Base-by-base conservation (phyloP, 306 rosid genomes). In the Sophora flavescens region DNA sequence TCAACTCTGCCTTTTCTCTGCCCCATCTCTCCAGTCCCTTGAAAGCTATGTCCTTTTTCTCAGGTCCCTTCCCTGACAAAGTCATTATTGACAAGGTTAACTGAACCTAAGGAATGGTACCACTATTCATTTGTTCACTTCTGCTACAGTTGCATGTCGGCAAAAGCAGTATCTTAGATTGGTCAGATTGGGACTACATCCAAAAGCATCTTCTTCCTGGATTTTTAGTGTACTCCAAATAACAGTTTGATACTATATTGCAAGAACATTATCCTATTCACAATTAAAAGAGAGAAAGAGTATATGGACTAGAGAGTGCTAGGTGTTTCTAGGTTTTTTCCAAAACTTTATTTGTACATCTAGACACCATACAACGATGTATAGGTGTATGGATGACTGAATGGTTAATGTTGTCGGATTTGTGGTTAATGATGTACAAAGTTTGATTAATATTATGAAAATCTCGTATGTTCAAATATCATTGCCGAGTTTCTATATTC, bases 11-110 rank as follows among this genome's bases (percentile, higher is more conserved):
- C 86, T 73, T 76, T 82, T 78, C 53, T 12, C 45, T 78, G 84
- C 68, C 75, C 84, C 82, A 80, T 75, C 79, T 78, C 80, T 83
- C 70, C 78, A 42, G 65, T 68, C 81, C 76, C 84, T 81, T 80
- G 83, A 85, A 81, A 84, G 78, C 83, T 78, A 72, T 84, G 80
- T 76, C 76, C 36, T 16, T 78, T 64, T 82, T 75, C 66, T 78
- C 70, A 73, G 80, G 82, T 62, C 77, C 91, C 82, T 82, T 79
- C 47, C 53, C 81, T 79, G 79, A 14, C 14, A 70, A 70, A 76
- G 64, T 76, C 33, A 65, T 83, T 48, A 61, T 78, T 86, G 76
- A 64, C 75, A 45, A 74, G 79, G 72, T 81, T 76, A 79, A 77
- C 26, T 84, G 82, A 82, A 82, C 60, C 82, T 67, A 12, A 6